phyloP scores from a whole-genome alignment of 192 early-diverging fungal genomes.

The Phlyctochytrium bullatum region DNA sequence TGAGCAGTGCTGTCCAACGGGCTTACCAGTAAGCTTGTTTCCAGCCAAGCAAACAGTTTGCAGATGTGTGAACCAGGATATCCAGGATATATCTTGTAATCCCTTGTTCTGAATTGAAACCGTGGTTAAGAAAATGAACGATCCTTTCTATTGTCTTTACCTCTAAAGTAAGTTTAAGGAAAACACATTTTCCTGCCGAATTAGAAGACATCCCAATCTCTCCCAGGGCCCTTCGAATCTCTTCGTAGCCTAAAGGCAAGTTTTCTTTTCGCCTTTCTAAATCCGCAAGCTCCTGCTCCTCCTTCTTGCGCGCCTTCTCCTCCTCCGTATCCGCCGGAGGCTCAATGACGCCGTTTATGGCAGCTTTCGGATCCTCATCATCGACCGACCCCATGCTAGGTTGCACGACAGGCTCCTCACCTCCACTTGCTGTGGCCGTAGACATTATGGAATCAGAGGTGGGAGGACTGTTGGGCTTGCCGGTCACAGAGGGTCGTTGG shows the following conservation, averaged over 20 bases:
- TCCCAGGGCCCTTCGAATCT: not conserved
- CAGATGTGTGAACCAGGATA: slow-evolving; percentile 39
- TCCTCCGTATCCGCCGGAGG: no score
- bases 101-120: not conserved
- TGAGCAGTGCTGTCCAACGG: not conserved
- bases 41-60: slow-evolving; percentile 46
- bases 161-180: no score
- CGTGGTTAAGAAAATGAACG: not conserved
- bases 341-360: no score
- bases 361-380: no score
- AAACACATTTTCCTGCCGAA: no score
- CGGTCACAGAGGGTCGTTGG: no score
- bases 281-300: not conserved
- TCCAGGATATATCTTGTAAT: slow-evolving; percentile 18
- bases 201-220: not conserved
- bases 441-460: no score
- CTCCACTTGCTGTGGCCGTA: no score
- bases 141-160: not conserved
- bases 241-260: not conserved
- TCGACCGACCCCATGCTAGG: no score
- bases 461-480: no score
- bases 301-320: no score
- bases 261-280: not conserved
- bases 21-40: slow-evolving; percentile 22
- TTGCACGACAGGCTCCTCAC: no score